Base-by-base conservation (phyloP, 2,329 filamentous ascomycete genomes). In the Cladophialophora yegresii region DNA sequence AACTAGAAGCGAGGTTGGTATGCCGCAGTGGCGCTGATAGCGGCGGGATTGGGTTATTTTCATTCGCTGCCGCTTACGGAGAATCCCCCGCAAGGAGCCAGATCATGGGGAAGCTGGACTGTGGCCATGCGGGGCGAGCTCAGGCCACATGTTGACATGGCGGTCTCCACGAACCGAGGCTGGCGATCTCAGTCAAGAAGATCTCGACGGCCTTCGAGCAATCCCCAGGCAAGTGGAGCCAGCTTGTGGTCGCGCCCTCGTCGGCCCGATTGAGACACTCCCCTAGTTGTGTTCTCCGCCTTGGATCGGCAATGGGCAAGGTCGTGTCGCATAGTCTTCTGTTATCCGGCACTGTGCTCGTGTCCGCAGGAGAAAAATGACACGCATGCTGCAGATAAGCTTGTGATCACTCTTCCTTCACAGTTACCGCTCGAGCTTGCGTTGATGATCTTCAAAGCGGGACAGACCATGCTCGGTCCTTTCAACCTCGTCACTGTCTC, bases 401-500 rank as follows among this genome's bases (percentile, higher is more conserved):
- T n/a, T 43, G n/a, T 8, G 36, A 2, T 1, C 36, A 43, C 13
- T 43, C 4, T 0, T 20, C 36, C n/a, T 43, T 43, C 16, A 7
- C 16, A 5, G 7, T 16, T 43, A 43, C 36, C 16, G 36, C 36
- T 6, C 47, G 20, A 23, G 5, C 20, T 26, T 8, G 22, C 20
- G 4, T 26, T 26, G 10, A 13, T 50, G 47, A 8, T 16, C 26
- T 16, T 20, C 6, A 22, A 32, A 50, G 45, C 22, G 7, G 16
- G n/a, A 12, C 7, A 23, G 22, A 23, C 26, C 23, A 3, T 9
- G 13, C 28, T 32, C 54, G 12, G 13, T 49, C n/a, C 16, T 13
- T 4, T 33, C 55, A 23, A 8, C 71, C 12, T 77, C 78, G 62
- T 76, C 77, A 13, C 69, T 74, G 7, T 30, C 50, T 1, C 76